phyloP scores from a whole-genome alignment of 257 asterid species.

The Solanum chilense region DNA sequence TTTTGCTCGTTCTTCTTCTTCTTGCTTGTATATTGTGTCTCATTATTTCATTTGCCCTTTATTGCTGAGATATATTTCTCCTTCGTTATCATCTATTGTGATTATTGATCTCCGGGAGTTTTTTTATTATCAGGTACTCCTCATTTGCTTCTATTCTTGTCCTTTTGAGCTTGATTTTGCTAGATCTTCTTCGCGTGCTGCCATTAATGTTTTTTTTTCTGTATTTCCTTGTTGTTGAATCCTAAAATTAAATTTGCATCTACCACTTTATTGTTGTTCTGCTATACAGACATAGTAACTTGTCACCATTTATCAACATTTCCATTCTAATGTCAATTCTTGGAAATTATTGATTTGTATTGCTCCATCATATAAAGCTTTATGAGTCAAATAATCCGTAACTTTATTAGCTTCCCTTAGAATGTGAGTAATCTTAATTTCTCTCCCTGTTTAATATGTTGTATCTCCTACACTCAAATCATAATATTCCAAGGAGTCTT shows the following conservation, averaged over 20 bases:
- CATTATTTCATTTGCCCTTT: neutral
- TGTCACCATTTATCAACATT: neutral
- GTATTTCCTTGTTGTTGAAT: neutral
- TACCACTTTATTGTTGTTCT: neutral
- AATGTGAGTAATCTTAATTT: neutral
- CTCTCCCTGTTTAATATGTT: neutral
- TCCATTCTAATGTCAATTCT: neutral
- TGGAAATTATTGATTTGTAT: too few species aligned
- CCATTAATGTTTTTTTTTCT: neutral
- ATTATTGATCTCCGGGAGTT: neutral
- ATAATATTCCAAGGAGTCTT: neutral
- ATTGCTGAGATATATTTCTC: neutral
- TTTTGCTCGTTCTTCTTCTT: neutral
- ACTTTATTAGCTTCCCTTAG: neutral
- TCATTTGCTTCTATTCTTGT: neutral
- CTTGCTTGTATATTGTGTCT: neutral
- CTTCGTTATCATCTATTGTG: neutral
- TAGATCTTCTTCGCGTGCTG: neutral
- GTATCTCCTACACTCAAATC: neutral
- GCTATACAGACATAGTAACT: neutral
- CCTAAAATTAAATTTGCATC: neutral
- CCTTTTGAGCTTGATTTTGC: neutral
- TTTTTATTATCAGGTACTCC: neutral
- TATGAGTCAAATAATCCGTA: neutral
- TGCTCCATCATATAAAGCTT: neutral